Base-by-base conservation (phyloP, 2,329 filamentous ascomycete genomes). In the Aspergillus sp. region DNA sequence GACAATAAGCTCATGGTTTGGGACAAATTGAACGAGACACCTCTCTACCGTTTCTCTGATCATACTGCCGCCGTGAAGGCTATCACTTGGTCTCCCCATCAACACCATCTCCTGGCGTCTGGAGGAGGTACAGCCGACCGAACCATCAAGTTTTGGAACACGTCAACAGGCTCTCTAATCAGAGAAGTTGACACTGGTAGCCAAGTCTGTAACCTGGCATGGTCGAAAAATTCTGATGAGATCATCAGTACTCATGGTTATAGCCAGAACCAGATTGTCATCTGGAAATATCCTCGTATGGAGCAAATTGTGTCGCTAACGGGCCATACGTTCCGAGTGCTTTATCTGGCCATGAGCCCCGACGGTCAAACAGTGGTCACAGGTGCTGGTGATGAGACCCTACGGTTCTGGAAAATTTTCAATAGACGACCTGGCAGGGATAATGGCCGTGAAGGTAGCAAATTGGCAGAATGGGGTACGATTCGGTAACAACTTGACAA, bases 241-340 rank as follows among this genome's bases (percentile, higher is more conserved):
- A 92, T 99, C 57, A 93, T 99, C 54, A 93, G 89, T 51, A 99
- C 95, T 1, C 95, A 99, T 71, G 95, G 95, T 6, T 99, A 97
- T 78, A 93, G 89, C 66, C 95, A 99, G 72, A 97, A 99, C 73
- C 95, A 98, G 75, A 97, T 99, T 67, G 93, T 98, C 39, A 91
- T 99, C 55, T 99, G 95, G 95, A 99, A 99, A 71, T 99, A 99
- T 71, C 95, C 95, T 1, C 93, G 89, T 65, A 98, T 99, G 95
- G 91, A 91, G 49, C 95, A 98, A 73, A 92, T 99, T 8, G 93
- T 91, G 41, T 96, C 91, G 65, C 80, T 99, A 46, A 99, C 95
- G 0, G 95, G 95, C 0, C 95, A 99, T 74, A 99, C 95, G 1
- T 98, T 96, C 75, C 89, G 95, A 69, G 95, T 99, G 12, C 82